phyloP scores from a whole-genome alignment of 75 land plant genomes.

The Pinus albicaulis region DNA sequence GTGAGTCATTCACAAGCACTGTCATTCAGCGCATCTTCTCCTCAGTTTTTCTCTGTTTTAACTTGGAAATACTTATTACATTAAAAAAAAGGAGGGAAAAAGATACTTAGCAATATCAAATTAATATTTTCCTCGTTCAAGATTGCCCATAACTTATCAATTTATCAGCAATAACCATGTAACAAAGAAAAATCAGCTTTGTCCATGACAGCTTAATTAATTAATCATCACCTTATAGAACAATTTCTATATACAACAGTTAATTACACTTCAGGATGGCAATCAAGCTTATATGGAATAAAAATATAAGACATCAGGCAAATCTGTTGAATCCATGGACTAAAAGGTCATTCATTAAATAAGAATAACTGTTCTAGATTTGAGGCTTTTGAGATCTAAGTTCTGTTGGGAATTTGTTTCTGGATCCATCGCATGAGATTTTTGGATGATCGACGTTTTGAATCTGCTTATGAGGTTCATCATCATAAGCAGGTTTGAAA shows the following conservation, averaged over 20 bases:
- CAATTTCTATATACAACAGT: no score
- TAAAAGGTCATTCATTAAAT: not conserved
- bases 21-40: not conserved
- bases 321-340: not conserved
- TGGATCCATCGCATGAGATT: no score
- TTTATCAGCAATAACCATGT: not conserved
- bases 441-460: no score
- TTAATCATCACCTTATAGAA: no score
- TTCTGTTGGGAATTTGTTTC: no score
- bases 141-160: not conserved
- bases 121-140: not conserved
- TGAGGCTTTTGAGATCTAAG: no score
- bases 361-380: not conserved
- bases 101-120: not conserved
- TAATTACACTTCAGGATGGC: no score
- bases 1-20: not conserved
- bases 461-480: no score
- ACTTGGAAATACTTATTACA: not conserved
- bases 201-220: not conserved
- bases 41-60: not conserved
- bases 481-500: no score
- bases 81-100: not conserved
- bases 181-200: not conserved
- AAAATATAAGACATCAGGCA: no score
- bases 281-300: no score